Conservation (phyloP, 768 basidiomycete genomes). For the Mycena kentingensis region DNA sequence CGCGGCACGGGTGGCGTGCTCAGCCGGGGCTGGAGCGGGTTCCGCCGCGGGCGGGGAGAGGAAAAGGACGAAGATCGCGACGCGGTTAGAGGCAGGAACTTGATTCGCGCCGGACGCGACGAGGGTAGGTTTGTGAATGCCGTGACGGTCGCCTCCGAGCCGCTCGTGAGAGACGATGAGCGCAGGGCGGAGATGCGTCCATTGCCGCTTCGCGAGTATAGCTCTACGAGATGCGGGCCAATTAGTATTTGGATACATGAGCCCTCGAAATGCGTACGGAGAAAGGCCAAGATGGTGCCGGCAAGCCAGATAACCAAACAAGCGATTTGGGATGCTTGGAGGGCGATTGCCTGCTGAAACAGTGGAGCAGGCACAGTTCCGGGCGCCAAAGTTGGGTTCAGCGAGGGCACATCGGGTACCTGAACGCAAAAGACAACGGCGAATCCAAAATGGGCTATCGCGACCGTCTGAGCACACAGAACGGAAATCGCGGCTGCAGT, state of each 20-base stretch:
- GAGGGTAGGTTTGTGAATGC: constrained; percentile 17
- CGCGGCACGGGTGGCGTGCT: not conserved
- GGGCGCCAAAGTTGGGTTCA: constrained; percentile 7
- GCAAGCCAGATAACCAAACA: constrained; percentile 24
- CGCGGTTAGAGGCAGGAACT: not conserved
- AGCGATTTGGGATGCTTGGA: constrained; percentile 22
- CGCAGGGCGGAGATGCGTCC: constrained; percentile 3
- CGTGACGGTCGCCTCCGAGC: constrained; percentile 11
- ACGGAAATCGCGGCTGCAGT: constrained; percentile 15
- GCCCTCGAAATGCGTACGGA: constrained; percentile 16
- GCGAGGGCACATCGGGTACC: constrained; percentile 15
- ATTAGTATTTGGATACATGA: constrained; percentile 2
- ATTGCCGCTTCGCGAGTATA: constrained; percentile 2
- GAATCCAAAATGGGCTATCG: constrained; percentile 22
- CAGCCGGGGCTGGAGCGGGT: constrained; percentile 6
- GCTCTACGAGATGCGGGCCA: constrained; percentile 8
- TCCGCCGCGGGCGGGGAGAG: constrained; percentile 15
- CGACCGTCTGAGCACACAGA: constrained; percentile 22
- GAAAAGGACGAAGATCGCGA: constrained; percentile 18
- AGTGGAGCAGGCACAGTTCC: constrained; percentile 8
- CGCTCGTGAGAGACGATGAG: constrained; percentile 5
- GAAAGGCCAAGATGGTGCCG: constrained; percentile 23
- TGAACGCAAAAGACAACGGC: constrained; percentile 12
- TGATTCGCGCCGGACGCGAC: not conserved
- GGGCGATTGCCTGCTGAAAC: constrained; percentile 14